These are phyloP conservation scores for Dictyostelium citrinum DNA, from an alignment of 78 protist species.

Conservation along the genomic window DNA sequence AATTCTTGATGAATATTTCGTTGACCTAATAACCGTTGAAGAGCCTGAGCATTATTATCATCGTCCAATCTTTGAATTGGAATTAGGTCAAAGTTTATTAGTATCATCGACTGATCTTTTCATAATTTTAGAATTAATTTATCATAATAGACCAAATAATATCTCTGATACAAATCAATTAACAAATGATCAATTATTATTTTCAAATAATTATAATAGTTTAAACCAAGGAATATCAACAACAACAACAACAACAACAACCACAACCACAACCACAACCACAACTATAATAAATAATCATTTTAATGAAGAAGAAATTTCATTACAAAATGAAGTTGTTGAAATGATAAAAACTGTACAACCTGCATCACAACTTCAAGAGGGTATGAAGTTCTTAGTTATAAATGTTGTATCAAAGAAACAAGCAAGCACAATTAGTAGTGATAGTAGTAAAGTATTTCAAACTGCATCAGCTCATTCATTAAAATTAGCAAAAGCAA, in stretches of 20 bases:
- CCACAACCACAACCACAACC: no score
- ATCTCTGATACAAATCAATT: background rate
- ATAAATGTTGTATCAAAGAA: slow-evolving; percentile 30
- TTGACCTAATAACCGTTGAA: slow-evolving; percentile 10
- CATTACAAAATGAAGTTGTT: slow-evolving; percentile 32
- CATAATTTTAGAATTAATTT: slow-evolving; percentile 40
- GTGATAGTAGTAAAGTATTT: background rate
- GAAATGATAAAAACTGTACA: slow-evolving; percentile 66
- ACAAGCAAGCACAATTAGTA: background rate
- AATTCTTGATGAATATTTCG: slow-evolving; percentile 34
- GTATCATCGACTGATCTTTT: slow-evolving; percentile 64
- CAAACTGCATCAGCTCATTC: background rate
- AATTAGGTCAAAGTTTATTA: slow-evolving; percentile 57
- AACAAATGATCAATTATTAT: background rate
- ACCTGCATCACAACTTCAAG: slow-evolving; percentile 54
- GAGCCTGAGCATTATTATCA: slow-evolving; percentile 57
- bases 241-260: background rate
- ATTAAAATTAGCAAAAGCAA: slow-evolving; percentile 39
- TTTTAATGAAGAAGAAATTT: slow-evolving; percentile 3
- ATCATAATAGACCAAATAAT: slow-evolving; percentile 49
- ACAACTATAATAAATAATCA: background rate
- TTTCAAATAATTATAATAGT: no score
- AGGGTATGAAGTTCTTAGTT: slow-evolving; percentile 63
- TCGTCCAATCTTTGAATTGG: slow-evolving; percentile 61
- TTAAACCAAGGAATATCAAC: no score